phyloP scores from a whole-genome alignment of 2,329 filamentous ascomycete species.

The Gaeumannomyces tritici region DNA sequence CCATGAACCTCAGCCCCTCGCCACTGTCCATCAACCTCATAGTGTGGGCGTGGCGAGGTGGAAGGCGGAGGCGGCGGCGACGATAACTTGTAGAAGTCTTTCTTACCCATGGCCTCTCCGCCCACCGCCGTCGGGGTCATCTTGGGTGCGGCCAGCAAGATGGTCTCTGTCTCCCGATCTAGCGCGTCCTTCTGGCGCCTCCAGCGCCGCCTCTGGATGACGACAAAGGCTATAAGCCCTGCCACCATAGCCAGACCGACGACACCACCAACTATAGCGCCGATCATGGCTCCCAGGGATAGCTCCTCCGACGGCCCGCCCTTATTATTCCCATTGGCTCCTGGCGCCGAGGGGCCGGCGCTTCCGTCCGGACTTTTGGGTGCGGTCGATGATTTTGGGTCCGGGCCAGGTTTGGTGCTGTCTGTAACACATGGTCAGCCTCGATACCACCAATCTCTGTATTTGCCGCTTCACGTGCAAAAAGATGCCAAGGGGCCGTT shows the following conservation, averaged over 20 bases:
- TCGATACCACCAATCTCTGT: too few species aligned
- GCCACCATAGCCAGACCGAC: constrained; percentile 10
- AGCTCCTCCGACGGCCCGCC: neutral
- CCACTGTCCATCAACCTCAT: constrained; percentile 5
- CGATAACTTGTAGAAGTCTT: neutral
- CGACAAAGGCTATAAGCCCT: constrained; percentile 8
- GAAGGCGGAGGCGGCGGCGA: neutral
- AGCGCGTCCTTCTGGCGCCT: neutral
- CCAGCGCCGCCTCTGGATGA: constrained; percentile 3
- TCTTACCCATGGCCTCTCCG: neutral
- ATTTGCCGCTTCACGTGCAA: neutral
- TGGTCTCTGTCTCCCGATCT: neutral
- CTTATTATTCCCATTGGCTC: neutral
- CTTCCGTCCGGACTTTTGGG: neutral
- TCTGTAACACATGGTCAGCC: too few species aligned
- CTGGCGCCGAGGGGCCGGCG: neutral
- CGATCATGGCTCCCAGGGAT: constrained; percentile 11
- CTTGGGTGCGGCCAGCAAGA: too few species aligned
- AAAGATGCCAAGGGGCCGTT: neutral
- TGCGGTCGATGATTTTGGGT: neutral
- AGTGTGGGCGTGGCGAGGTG: neutral
- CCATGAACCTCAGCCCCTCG: constrained; percentile 3
- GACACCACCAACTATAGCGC: constrained; percentile 12
- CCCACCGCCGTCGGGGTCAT: neutral
- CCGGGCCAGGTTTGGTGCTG: too few species aligned